Base-by-base conservation (phyloP, 805 yeast species). In the Komagataella pseudopastoris region DNA sequence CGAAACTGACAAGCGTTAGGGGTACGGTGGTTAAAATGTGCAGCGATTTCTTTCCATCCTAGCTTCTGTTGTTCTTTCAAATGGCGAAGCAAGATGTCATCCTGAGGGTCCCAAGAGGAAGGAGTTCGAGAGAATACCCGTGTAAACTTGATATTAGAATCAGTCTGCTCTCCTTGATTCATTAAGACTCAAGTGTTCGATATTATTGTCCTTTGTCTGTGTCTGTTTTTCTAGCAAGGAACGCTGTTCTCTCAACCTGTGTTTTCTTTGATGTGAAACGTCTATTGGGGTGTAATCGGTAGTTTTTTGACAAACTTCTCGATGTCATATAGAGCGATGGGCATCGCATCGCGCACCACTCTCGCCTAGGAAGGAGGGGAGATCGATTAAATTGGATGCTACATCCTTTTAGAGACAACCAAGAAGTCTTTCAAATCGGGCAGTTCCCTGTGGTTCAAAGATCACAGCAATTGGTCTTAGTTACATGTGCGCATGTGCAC, bases 1-100 rank as follows among this genome's bases (percentile, higher is more conserved):
- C 96, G 76, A 62, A 86, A 86, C 67, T 86, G 95, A 59, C 95
- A 86, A 1, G 95, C 95, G 62, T 86, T 88, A 39, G 95, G 91
- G 2, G 96, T 88, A 60, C 96, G 71, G 60, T 83, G 82, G 30
- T 76, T 71, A 64, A 88, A 88, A 61, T 85, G 85, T 44, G 81
- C 74, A 1, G 93, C 81, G 46, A 88, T 87, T 56, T 88, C 95
- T 64, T 88, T 83, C 96, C 96, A 88, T 1, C 96, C 96, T 56
- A 88, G 72, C 62, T 85, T 85, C 62, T 82, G 86, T 51, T 78
- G 78, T 63, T 88, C 96, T 65, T 88, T 88, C 58, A 88, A 71
- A 55, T 83, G 87, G 47, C 91, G 74, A 49, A 86, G 65, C 18
- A 86, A 61, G 49, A 79, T 64, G 59, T 87, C 95, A 59, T 86